These are phyloP conservation scores for Psilocybe subaeruginosa DNA, from an alignment of 768 basidiomycete genomes.

Conservation along the genomic window DNA sequence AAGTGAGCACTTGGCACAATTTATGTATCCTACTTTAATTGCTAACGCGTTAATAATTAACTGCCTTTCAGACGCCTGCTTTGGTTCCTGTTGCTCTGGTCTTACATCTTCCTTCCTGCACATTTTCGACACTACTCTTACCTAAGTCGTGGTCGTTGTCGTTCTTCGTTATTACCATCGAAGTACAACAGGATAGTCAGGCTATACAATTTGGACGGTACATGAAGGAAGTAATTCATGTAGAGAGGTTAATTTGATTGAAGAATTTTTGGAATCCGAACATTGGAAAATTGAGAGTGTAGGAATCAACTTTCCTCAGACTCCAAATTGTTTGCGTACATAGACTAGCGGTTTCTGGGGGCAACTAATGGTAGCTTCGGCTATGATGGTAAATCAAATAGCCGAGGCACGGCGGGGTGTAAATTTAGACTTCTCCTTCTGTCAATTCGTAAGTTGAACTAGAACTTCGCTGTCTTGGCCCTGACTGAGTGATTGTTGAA, in stretches of 20 bases:
- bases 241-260: not conserved
- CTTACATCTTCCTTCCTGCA: not conserved
- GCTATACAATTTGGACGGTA: not conserved
- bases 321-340: too few relatives aligned
- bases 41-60: too few relatives aligned
- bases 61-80: not conserved
- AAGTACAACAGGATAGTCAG: not conserved
- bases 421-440: conserved; percentile 1
- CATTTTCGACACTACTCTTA: not conserved
- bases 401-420: too few relatives aligned
- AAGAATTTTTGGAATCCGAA: not conserved
- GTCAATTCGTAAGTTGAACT: conserved; percentile 2
- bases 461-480: not conserved
- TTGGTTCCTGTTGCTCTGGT: not conserved
- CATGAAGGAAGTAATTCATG: not conserved
- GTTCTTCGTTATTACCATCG: too few relatives aligned
- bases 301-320: too few relatives aligned
- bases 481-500: conserved; percentile 7
- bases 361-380: too few relatives aligned
- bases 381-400: too few relatives aligned
- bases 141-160: not conserved
- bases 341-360: too few relatives aligned
- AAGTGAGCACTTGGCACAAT: not conserved
- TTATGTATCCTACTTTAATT: too few relatives aligned
- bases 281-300: not conserved